Percentiles rank a stretch among this genome's conserved stretches.
Conservation (phyloP, 1,284 basidiomycete genomes). For the Cyathus pygmaeus region DNA sequence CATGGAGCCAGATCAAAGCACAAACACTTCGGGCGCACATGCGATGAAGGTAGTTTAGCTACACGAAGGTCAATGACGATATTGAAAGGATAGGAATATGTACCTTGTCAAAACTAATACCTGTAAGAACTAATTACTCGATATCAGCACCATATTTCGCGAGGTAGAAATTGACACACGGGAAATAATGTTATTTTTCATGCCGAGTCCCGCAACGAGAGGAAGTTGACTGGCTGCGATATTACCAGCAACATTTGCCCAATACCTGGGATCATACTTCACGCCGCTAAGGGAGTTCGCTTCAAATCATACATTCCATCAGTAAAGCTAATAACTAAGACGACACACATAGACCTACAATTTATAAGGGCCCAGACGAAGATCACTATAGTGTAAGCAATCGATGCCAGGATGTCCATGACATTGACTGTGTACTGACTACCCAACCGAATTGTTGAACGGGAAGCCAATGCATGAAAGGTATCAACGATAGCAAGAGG, state of each 20-base stretch:
- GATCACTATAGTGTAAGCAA: constrained; percentile 50
- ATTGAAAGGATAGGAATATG: neutral
- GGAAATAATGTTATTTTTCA: constrained; percentile 68
- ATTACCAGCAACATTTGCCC: constrained; percentile 54
- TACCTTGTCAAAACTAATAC: constrained; percentile 65
- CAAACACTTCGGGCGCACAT: constrained; percentile 20
- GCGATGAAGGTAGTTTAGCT: constrained; percentile 16
- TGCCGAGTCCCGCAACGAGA: constrained; percentile 64
- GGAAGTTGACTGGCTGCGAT: constrained; percentile 63
- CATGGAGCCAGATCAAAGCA: constrained; percentile 27
- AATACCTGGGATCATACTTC: constrained; percentile 45
- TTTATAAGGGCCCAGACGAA: constrained; percentile 53
- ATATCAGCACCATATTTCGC: constrained; percentile 1
- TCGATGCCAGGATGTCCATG: constrained; percentile 50
- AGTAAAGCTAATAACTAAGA: neutral
- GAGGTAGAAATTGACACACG: constrained; percentile 41
- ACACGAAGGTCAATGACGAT: neutral
- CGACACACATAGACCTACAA: constrained; percentile 37
- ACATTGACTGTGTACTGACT: constrained; percentile 52
- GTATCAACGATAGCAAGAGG: constrained; percentile 4
- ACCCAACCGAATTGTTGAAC: constrained; percentile 47
- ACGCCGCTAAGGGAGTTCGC: constrained; percentile 40
- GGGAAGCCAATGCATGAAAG: constrained; percentile 55
- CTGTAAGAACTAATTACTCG: constrained; percentile 55
- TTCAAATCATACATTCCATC: constrained; percentile 14